A percentile compares a stretch with the other conserved stretches of the same genome.
Conservation (phyloP, 352 stramenopile genomes). For the Phytophthora nicotianae region DNA sequence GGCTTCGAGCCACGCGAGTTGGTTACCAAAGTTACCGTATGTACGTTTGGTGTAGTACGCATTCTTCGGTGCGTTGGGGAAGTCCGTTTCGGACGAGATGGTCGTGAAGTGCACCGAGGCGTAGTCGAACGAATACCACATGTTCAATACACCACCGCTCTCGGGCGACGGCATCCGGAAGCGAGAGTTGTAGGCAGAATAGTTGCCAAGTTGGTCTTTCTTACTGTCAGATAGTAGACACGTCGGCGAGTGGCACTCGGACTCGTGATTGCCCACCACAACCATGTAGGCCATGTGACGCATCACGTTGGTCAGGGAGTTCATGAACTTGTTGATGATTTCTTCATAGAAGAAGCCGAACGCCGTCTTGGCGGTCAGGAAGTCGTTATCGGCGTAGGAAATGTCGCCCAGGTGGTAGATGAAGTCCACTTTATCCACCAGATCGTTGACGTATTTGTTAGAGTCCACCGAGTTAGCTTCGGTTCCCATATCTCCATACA, state of each 20-base stretch:
- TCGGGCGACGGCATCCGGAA: constrained; percentile 50
- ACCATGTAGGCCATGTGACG: constrained; percentile 70
- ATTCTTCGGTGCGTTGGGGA: constrained; percentile 39
- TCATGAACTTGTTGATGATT: constrained; percentile 77
- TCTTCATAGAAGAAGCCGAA: constrained; percentile 54
- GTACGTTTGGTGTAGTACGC: constrained; percentile 36
- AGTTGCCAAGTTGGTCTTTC: constrained; percentile 50
- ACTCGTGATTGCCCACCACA: constrained; percentile 62
- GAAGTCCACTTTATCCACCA: constrained; percentile 40
- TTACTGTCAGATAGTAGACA: constrained; percentile 35
- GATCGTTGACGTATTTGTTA: constrained; percentile 36
- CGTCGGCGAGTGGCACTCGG: constrained; percentile 39
- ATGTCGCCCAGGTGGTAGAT: constrained; percentile 52
- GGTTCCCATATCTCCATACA: constrained; percentile 49
- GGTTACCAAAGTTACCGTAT: constrained; percentile 44
- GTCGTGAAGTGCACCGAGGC: constrained; percentile 73
- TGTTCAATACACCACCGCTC: constrained; percentile 44
- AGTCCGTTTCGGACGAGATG: constrained; percentile 78
- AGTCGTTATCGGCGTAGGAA: constrained; percentile 53
- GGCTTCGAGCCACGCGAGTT: constrained; percentile 53
- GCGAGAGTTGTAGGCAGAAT: constrained; percentile 59
- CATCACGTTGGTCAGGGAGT: constrained; percentile 51
- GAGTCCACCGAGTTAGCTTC: constrained; percentile 34
- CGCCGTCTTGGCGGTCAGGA: constrained; percentile 22
- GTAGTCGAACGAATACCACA: constrained; percentile 58